Evolutionary conservation across 768 basidiomycete species (phyloP), one percentile per base, ranked within the genome.

Genomic region (Amylocystis lapponica): DNA sequence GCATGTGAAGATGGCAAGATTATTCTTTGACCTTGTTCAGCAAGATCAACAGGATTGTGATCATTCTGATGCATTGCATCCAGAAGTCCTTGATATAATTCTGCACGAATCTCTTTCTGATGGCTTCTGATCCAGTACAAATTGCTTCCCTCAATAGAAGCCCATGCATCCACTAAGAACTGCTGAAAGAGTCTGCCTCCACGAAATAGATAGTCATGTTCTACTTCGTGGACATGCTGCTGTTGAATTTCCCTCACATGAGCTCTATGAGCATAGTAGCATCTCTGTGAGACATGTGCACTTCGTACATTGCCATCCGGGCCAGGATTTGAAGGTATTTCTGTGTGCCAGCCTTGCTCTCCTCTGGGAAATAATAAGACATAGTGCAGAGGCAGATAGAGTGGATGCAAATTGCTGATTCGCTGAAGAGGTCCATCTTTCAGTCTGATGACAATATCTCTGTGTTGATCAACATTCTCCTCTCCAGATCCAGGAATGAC

Each of bases 101-200:
- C 50, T 3, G 66, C 59, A 3, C 69, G 57, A 6, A 75, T 43
- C 10, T 36, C 43, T 2, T 14, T 39, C 35, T 76, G 70, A 46
- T 75, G 63, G 4, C 49, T 19, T 3, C 41, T 20, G 5, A 66
- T 31, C 55, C 55, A 78, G 9, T 29, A 39, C 1, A 79, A 57
- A 2, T 58, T 54, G 6, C 35, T 49, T 17, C 75, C 71, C 2
- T 79, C 73, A 21, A 64, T 53, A 0, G 60, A 53, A 13, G 75
- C 72, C 66, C 65, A 79, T 2, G 48, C 53, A 61, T 79, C 72
- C 35, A 68, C 67, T 27, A 71, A 37, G 47, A 62, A 71, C 33
- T 74, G 65, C 40, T 75, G 70, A 27, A 78, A 65, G 0, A 79
- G 61, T 19, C 55, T 55, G 2, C 66, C 62, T 39, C 57, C 68